Base-by-base conservation (phyloP, 129 eudicot species). In the Centaurea solstitialis region DNA sequence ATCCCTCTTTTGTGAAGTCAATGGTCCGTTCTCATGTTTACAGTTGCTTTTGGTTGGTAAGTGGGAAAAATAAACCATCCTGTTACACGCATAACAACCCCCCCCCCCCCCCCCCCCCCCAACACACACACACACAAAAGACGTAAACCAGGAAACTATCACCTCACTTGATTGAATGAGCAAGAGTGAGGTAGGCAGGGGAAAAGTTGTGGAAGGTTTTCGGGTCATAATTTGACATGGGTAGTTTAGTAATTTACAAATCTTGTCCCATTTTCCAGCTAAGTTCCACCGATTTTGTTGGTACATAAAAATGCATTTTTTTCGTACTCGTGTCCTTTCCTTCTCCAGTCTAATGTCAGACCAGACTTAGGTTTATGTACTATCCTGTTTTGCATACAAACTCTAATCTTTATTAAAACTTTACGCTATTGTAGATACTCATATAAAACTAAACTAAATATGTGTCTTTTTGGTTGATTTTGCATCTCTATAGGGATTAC, bases 41-140 rank as follows among this genome's bases (percentile, higher is more conserved):
- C 77, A 93, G 96, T 87, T 93, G 93, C 81, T 93, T 93, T 83
- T 93, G 98, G 98, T 71, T 93, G 98, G 96, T 93, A 86, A 87
- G 94, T 88, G 22, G 6, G 75, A 39, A 81, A 71, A 71, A 65
- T 6, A 9, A 64, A 21, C 4, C 1, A 62, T 62, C 21, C 5
- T 8, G 68, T 62, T 20, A 21, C 28, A 17, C 18, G 18, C 61
- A 41, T 41, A 0, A 41, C 64, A 21, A 2, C 18, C 62, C 20
- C 7, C 20, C 59, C 18, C 18, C 22, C 21, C 18, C 18, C 22
- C 21, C n/a, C n/a, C n/a, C n/a, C n/a, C n/a, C n/a, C n/a, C 11
- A 45, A 11, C 11, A 45, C 1, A 41, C 9, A 3, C 9, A 41
- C 50, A 41, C 9, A 53, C 3, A 57, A 7, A 13, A 57, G 65